A percentile compares a stretch with the other conserved stretches of the same genome.
Evolutionary conservation across 2,329 filamentous ascomycete species (phyloP).

Genomic region (Dactylellina cionopaga): DNA sequence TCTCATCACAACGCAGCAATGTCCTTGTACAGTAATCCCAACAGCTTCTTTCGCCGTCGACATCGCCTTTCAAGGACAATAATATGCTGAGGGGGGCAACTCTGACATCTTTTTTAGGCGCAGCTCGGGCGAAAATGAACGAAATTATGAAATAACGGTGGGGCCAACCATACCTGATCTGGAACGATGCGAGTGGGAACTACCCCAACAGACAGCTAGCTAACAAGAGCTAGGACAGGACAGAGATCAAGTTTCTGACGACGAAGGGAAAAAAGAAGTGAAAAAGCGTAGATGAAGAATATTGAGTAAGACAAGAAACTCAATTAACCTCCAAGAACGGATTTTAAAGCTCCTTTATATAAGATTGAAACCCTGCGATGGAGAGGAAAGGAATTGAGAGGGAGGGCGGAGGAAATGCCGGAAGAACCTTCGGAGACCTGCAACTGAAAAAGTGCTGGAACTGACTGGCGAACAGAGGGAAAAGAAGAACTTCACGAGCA

Average conservation of each 20-base stretch:
- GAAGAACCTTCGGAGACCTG: conserved; percentile 13
- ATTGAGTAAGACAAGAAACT: too few species aligned
- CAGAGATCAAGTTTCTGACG: conserved; percentile 12
- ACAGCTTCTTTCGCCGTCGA: too few species aligned
- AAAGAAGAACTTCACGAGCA: conserved; percentile 8
- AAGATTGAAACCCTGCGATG: too few species aligned
- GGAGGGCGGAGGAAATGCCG: not conserved
- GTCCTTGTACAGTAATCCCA: too few species aligned
- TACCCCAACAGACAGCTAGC: conserved; percentile 8
- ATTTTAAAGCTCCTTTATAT: too few species aligned
- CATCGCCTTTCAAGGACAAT: too few species aligned
- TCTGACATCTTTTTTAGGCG: too few species aligned
- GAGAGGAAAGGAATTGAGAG: conserved; percentile 1
- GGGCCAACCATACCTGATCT: conserved; percentile 43
- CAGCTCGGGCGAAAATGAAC: conserved; percentile 26
- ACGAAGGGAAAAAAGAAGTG: not conserved
- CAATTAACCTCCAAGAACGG: too few species aligned
- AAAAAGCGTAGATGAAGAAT: too few species aligned
- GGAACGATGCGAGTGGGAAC: conserved; percentile 8
- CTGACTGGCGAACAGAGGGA: not conserved
- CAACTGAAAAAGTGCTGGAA: not conserved
- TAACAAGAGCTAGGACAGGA: not conserved
- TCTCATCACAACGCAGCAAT: too few species aligned
- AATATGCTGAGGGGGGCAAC: too few species aligned
- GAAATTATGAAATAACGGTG: too few species aligned